Base-by-base conservation (phyloP, 306 rosid genomes). In the Quillaja saponaria region DNA sequence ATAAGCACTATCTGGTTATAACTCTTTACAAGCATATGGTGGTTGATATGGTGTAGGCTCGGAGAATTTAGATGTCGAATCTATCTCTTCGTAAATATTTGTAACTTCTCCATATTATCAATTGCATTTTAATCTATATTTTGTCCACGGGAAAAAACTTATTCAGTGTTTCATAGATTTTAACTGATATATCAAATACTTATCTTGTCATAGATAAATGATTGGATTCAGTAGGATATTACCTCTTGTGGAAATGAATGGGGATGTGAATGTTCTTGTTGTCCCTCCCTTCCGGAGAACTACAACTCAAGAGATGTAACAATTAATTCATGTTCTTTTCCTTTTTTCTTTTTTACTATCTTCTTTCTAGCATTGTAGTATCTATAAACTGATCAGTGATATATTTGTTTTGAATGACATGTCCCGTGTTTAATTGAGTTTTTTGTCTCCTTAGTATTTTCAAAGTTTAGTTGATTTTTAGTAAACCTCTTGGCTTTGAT, bases 401-500 rank as follows among this genome's bases (percentile, higher is more conserved):
- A 35, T 5, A 14, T 62, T 3, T 15, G 19, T 64, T 55, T 20
- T 31, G 4, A 44, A 42, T 41, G 19, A 16, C 31, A 62, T 60
- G 56, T 38, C 2, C 4, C 4, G 31, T 25, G 31, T 4, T 25
- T 25, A 1, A 25, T 25, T n/a, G n/a, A 25, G 31, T 4, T 25
- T 45, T 28, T 16, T 18, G 21, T 38, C 45, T 64, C 13, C 58
- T 50, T 57, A 66, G 16, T 28, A 8, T 12, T 51, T 68, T 65
- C 48, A 42, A 49, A 41, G 50, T 59, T 67, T 14, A 57, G 14
- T 50, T 79, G 46, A 57, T 50, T 33, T 58, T 56, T 68, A 49
- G n/a, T 20, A 55, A 14, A 52, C 39, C 6, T 51, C 57, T 40
- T 50, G 63, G 57, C 64, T 70, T 68, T 75, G 71, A 62, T 73